Conservation (phyloP, 1,284 basidiomycete genomes). For the Tilletia caries region DNA sequence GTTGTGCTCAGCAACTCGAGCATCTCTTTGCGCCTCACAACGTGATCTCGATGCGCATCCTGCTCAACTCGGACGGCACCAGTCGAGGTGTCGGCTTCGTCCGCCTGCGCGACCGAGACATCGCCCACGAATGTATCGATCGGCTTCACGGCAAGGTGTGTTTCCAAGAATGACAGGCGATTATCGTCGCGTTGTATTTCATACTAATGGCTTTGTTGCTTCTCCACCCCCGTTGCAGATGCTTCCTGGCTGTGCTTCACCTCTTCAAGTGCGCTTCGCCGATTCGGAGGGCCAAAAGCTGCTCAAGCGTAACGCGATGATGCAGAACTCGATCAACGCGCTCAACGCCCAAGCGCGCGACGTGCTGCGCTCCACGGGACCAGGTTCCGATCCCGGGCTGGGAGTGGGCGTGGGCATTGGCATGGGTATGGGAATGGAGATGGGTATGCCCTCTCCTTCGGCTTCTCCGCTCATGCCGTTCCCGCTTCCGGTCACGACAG, state of each 20-base stretch:
- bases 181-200: too few relatives aligned
- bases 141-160: slow-evolving; percentile 32
- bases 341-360: slow-evolving; percentile 16
- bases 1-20: slow-evolving; percentile 30
- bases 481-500: background rate
- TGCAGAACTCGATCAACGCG: slow-evolving; percentile 30
- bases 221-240: background rate
- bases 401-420: background rate
- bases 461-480: background rate
- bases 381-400: background rate
- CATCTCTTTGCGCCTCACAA: slow-evolving; percentile 42
- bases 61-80: slow-evolving; percentile 35
- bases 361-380: background rate
- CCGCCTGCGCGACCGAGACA: slow-evolving; percentile 30
- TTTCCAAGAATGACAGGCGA: background rate
- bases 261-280: slow-evolving; percentile 42
- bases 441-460: slow-evolving; percentile 8
- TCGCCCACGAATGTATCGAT: slow-evolving; percentile 41
- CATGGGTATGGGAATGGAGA: background rate
- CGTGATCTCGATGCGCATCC: slow-evolving; percentile 40
- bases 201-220: too few relatives aligned
- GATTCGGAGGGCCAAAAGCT: slow-evolving; percentile 46
- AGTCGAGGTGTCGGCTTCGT: slow-evolving; percentile 44
- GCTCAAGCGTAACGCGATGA: slow-evolving; percentile 30
- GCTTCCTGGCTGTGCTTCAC: slow-evolving; percentile 29